Evolutionary conservation across 2,329 filamentous ascomycete genomes (phyloP), one percentile per base, ranked within the genome.

Genomic region (Calonectria pseudoturangicola): DNA sequence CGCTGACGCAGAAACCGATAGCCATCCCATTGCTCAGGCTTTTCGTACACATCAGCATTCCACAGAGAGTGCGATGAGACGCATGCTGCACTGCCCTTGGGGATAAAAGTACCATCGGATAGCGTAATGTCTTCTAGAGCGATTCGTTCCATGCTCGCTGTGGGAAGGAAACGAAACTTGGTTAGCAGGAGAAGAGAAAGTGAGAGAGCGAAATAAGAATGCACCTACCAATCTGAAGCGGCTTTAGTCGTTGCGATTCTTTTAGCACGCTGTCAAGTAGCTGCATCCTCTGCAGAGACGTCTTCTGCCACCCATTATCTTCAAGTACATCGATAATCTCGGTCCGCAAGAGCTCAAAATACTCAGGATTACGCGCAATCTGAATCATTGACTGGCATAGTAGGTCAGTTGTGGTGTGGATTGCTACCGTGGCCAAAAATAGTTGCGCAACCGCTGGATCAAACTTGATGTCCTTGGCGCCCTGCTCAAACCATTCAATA

Each of bases 1-100:
- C 76, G 70, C 16, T 77, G 73, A 28, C 82, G 79, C 75, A 80
- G 45, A 73, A 82, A 83, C 12, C 82, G 81, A 54, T 75, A 76
- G 2, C 74, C 77, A 43, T 83, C 79, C 65, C 72, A 84, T 25
- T 70, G 62, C 3, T 76, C 73, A 1, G 81, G 75, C n/a, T 78
- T 71, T 4, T 75, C 48, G 66, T 82, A 80, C 12, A 78, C 54
- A 0, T 74, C 64, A 0, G 81, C 66, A 65, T 80, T 73, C 76
- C 74, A 76, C 73, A 79, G 76, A 1, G 39, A 15, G 5, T 70
- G 67, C 2, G 70, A 65, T 1, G 70, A 69, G 1, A 70, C 51
- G 4, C 39, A 50, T 0, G 68, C 10, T 2, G 43, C 48, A 1
- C 45, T 66, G 5, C 64, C 50, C 43, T 72, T 70, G 12, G 50